Conservation (phyloP, 768 basidiomycete species). For the Phylloporus sp. region DNA sequence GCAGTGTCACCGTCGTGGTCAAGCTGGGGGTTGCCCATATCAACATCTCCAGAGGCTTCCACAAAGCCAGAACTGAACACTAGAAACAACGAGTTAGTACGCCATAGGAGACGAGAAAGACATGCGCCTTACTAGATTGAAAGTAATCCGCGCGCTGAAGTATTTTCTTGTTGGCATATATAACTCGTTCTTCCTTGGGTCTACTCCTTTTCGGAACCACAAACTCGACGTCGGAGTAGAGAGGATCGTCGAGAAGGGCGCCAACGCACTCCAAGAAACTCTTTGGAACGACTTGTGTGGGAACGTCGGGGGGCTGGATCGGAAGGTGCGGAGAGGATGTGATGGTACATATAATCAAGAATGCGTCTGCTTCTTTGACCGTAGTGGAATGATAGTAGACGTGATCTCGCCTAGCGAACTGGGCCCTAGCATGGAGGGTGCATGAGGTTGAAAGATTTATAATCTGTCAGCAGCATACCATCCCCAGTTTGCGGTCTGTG, state of each 20-base stretch:
- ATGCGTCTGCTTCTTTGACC: slow-evolving; percentile 59
- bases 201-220: slow-evolving; percentile 52
- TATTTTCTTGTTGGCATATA: slow-evolving; percentile 68
- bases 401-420: slow-evolving; percentile 72
- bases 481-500: slow-evolving; percentile 81
- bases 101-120: background rate
- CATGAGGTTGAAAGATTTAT: background rate
- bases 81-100: slow-evolving; percentile 23
- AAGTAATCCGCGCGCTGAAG: slow-evolving; percentile 77
- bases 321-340: slow-evolving; percentile 60
- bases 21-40: slow-evolving; percentile 16
- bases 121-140: slow-evolving; percentile 50
- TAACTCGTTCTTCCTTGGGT: slow-evolving; percentile 37
- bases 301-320: slow-evolving; percentile 38
- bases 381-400: slow-evolving; percentile 57
- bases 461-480: slow-evolving; percentile 46
- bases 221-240: slow-evolving; percentile 83
- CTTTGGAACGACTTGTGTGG: slow-evolving; percentile 58
- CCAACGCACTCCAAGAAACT: slow-evolving; percentile 70
- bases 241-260: slow-evolving; percentile 69
- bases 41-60: slow-evolving; percentile 45
- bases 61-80: slow-evolving; percentile 75
- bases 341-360: slow-evolving; percentile 76
- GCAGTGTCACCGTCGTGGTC: slow-evolving; percentile 41
- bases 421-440: slow-evolving; percentile 50